Conservation (phyloP, 345 rosid species). For the Heritiera fomes region DNA sequence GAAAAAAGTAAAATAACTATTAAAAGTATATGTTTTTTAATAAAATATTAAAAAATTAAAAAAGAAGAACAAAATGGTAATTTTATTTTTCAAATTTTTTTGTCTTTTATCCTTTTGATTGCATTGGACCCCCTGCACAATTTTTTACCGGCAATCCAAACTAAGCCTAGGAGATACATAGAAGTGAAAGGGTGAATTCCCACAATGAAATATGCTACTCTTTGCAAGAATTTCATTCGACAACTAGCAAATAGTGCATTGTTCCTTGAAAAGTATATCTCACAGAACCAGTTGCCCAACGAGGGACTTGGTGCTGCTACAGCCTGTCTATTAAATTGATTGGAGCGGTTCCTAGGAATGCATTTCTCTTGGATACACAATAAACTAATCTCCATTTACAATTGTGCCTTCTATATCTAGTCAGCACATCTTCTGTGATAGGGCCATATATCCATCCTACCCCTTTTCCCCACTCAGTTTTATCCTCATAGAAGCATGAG, state of each 20-base stretch:
- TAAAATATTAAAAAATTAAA: too few relatives aligned
- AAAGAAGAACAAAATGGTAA: too few relatives aligned
- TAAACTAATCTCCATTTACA: constrained; percentile 81
- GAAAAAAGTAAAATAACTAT: too few relatives aligned
- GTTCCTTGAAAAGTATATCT: constrained; percentile 76
- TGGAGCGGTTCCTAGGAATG: constrained; percentile 78
- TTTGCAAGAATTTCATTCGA: constrained; percentile 69
- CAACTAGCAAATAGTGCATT: constrained; percentile 64
- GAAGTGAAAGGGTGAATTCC: constrained; percentile 89
- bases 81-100: too few relatives aligned
- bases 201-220: constrained; percentile 68
- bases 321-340: constrained; percentile 75
- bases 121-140: too few relatives aligned
- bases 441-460: constrained; percentile 90
- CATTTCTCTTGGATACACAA: constrained; percentile 71
- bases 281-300: constrained; percentile 88
- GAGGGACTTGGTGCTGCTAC: constrained; percentile 58
- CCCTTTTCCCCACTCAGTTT: constrained; percentile 79
- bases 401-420: constrained; percentile 80
- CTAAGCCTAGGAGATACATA: constrained; percentile 47
- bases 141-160: too few relatives aligned
- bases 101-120: too few relatives aligned
- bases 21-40: too few relatives aligned
- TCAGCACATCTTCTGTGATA: constrained; percentile 80
- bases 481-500: constrained; percentile 82